Evolutionary conservation across 2,329 filamentous ascomycete species (phyloP).

Genomic region (Epichloe scottii): DNA sequence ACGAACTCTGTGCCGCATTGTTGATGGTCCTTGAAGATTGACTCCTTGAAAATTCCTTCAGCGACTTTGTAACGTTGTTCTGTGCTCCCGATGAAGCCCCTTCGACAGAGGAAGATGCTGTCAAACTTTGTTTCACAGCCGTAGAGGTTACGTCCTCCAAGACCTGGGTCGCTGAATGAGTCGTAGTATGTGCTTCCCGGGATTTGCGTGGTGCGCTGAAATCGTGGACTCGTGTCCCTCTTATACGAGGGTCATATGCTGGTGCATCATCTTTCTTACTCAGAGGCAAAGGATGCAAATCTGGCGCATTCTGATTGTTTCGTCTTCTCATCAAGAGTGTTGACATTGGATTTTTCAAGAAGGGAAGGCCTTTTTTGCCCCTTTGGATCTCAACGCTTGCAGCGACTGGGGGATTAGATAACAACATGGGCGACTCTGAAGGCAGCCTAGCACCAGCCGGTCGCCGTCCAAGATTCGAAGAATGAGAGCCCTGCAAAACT

Average conservation of each 20-base stretch:
- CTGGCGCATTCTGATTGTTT: constrained; percentile 35
- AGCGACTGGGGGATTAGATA: constrained; percentile 13
- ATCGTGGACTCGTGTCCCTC: constrained; percentile 51
- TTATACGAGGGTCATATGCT: constrained; percentile 50
- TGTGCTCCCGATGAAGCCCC: background rate
- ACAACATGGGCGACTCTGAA: constrained; percentile 22
- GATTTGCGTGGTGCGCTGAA: constrained; percentile 45
- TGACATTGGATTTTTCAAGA: constrained; percentile 48
- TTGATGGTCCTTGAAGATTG: background rate
- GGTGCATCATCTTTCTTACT: constrained; percentile 29
- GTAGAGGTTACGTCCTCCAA: background rate
- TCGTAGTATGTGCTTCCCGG: background rate
- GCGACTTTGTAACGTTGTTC: background rate
- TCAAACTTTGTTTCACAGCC: constrained; percentile 2
- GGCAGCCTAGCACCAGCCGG: constrained; percentile 28
- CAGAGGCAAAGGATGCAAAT: constrained; percentile 29
- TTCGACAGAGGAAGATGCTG: constrained; percentile 11
- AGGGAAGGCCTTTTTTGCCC: constrained; percentile 41
- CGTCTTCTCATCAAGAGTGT: constrained; percentile 45
- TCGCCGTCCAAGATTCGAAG: constrained; percentile 25
- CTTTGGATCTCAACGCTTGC: constrained; percentile 28
- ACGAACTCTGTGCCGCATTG: background rate
- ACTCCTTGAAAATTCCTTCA: background rate
- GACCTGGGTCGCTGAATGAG: background rate
- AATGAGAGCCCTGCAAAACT: constrained; percentile 28